phyloP scores from a whole-genome alignment of 441 rosid genomes.

The Rhodomyrtus psidioides region DNA sequence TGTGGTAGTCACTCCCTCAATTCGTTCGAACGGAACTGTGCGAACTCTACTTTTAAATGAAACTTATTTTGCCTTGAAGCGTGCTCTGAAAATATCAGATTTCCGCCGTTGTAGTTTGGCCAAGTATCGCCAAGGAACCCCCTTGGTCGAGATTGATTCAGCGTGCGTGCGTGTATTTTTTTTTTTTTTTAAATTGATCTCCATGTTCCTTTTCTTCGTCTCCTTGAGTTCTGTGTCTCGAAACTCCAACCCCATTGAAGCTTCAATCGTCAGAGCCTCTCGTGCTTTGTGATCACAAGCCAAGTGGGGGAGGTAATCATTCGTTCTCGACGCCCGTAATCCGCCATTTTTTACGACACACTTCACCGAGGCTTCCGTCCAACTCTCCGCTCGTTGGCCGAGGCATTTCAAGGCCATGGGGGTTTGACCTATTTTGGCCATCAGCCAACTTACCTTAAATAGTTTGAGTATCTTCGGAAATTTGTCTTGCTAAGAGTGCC shows the following conservation, averaged over 20 bases:
- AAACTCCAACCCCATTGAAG: not conserved
- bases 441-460: too few species aligned
- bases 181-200: not conserved
- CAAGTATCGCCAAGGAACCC: not conserved
- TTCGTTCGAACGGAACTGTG: not conserved
- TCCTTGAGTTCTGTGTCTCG: not conserved
- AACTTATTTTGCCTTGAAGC: not conserved
- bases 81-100: not conserved
- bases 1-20: not conserved
- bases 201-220: not conserved
- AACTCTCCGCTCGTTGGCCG: not conserved
- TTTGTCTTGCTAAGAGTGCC: too few species aligned
- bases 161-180: too few species aligned
- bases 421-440: not conserved
- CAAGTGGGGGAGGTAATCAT: not conserved
- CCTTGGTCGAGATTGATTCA: not conserved
- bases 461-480: too few species aligned
- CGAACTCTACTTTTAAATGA: fast-evolving
- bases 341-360: not conserved
- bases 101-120: not conserved
- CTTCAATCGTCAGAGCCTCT: not conserved
- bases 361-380: not conserved
- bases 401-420: not conserved
- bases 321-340: not conserved
- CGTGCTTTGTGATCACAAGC: not conserved